Conservation (phyloP, 306 rosid genomes). For the Quercus robur region DNA sequence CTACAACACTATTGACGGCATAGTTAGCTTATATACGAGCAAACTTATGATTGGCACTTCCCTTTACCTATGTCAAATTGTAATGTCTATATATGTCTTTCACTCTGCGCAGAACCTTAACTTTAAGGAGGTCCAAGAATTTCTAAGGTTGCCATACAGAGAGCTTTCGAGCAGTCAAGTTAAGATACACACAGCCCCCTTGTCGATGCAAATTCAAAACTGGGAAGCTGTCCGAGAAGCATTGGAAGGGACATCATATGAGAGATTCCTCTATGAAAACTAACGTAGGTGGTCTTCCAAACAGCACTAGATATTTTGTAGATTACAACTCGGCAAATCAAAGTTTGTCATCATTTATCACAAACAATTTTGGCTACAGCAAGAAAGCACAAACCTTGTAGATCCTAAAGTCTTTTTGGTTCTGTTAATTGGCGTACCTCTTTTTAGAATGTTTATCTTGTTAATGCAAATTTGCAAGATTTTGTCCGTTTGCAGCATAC, state of each 20-base stretch:
- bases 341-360: not conserved
- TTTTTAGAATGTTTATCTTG: too few relatives aligned
- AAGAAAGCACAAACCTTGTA: not conserved
- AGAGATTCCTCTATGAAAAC: conserved; percentile 32
- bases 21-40: not conserved
- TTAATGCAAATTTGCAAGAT: too few relatives aligned
- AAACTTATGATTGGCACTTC: not conserved
- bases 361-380: not conserved
- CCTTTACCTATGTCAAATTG: not conserved
- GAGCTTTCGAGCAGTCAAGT: conserved; percentile 55
- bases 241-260: conserved; percentile 40
- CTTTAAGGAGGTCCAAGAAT: conserved; percentile 60
- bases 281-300: not conserved
- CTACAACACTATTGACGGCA: too few relatives aligned
- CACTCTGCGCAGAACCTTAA: conserved; percentile 40
- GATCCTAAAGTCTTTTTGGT: not conserved
- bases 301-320: not conserved
- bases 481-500: too few relatives aligned
- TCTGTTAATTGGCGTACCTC: too few relatives aligned
- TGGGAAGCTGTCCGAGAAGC: conserved; percentile 52
- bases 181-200: conserved; percentile 53
- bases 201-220: conserved; percentile 49
- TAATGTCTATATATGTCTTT: not conserved
- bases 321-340: not conserved
- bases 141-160: conserved; percentile 47